Base-by-base conservation (phyloP, 768 basidiomycete species). In the Grammothele lineata region DNA sequence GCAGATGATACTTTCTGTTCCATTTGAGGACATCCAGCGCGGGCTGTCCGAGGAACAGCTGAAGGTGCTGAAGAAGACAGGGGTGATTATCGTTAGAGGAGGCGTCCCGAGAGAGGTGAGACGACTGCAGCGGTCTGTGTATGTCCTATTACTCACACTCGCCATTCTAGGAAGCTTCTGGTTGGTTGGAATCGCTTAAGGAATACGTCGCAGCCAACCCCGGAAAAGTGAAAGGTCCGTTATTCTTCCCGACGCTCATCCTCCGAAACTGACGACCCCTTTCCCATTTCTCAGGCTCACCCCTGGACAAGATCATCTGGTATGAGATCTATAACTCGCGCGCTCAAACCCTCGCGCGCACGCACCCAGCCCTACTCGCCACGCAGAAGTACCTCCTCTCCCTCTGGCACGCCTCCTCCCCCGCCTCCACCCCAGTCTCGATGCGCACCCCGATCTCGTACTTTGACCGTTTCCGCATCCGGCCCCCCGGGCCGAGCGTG, bases 251-350 rank as follows among this genome's bases (percentile, higher is more conserved):
- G n/a, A n/a, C n/a, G n/a, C n/a, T n/a, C n/a, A n/a, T n/a, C n/a
- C n/a, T n/a, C n/a, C n/a, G n/a, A n/a, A n/a, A n/a, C n/a, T n/a
- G n/a, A n/a, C n/a, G n/a, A n/a, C n/a, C n/a, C 23, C n/a, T 36
- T 14, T 36, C 22, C 2, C 17, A 19, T 36, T 19, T 8, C 15
- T 12, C 57, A 85, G 85, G 87, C 5, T 85, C 80, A 53, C 87
- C 87, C 0, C 66, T 70, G 3, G 72, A 80, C 30, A 73, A 87
- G 51, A 78, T 84, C 40, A 84, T 88, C 62, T 84, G 78, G 6
- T 89, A 74, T 58, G 87, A 89, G 56, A 59, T 89, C 12, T 89
- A 89, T 69, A 84, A 87, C 64, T 76, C 80, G 4, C 70, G 67
- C 35, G 57, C 76, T 12, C 87, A 89, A 61, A 73, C 80, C 1